Conservation (phyloP, 129 eudicot species). For the Artemisia tridentata region DNA sequence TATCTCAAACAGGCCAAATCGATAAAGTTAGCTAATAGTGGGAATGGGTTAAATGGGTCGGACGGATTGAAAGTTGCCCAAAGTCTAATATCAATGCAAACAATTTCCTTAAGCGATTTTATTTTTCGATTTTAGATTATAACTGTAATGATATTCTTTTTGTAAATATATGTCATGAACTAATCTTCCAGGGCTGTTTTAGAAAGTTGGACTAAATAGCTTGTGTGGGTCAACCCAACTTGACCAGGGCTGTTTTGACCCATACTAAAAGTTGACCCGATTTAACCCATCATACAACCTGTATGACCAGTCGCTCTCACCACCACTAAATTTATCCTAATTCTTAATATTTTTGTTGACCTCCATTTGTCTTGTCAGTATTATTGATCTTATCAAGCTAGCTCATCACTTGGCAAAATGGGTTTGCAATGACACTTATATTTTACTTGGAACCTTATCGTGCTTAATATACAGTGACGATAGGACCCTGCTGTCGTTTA, state of each 20-base stretch:
- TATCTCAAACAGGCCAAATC: no score
- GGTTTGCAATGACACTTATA: neutral
- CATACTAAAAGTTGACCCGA: neutral
- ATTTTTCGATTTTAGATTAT: no score
- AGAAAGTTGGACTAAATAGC: slow-evolving; percentile 6
- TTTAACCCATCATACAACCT: neutral
- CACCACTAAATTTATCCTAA: neutral
- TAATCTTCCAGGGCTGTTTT: neutral
- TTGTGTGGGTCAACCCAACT: neutral
- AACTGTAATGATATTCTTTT: no score
- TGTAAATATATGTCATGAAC: no score
- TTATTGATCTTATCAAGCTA: no score
- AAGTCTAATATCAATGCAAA: no score
- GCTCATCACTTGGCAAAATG: no score
- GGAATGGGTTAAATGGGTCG: no score
- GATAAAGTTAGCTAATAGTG: no score
- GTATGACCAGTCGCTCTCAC: no score
- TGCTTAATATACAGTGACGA: neutral
- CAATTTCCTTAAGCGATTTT: no score
- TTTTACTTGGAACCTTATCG: slow-evolving; percentile 7
- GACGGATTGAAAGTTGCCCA: no score
- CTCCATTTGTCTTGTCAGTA: neutral
- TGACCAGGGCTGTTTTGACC: neutral
- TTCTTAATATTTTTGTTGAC: slow-evolving; percentile 2
- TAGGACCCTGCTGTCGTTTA: neutral